Evolutionary conservation across 176 grass and related monocot genomes (phyloP).

Genomic region (Oryza nivara): DNA sequence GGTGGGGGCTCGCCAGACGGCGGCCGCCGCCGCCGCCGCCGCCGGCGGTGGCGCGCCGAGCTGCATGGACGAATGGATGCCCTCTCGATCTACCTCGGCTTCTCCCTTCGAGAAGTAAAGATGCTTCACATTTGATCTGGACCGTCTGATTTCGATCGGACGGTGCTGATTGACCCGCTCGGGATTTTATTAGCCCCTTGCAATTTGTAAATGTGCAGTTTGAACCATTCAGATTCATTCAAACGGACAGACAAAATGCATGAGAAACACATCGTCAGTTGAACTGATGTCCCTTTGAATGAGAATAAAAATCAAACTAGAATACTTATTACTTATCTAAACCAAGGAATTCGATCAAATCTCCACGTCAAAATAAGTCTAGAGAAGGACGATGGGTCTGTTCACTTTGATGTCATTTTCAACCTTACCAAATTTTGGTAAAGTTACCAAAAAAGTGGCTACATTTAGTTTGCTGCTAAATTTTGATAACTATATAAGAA

Average conservation of each 20-base stretch:
- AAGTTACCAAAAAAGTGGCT: too few species aligned
- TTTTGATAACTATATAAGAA: too few species aligned
- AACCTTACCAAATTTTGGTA: too few species aligned
- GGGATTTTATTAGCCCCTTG: background rate
- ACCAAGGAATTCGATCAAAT: too few species aligned
- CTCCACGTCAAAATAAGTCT: background rate
- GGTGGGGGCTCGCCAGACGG: conserved; percentile 39
- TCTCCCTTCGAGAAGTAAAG: background rate
- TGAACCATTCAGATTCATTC: background rate
- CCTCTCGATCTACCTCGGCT: too few species aligned
- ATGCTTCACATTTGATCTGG: background rate
- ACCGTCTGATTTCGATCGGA: background rate
- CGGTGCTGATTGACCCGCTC: background rate
- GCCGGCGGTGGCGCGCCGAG: background rate
- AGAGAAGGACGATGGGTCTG: background rate
- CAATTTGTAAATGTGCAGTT: background rate
- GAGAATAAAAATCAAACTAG: background rate
- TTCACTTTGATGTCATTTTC: too few species aligned
- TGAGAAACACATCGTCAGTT: background rate
- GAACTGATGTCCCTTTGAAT: background rate
- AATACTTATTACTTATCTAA: background rate
- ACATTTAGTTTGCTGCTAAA: too few species aligned
- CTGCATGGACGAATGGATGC: conserved; percentile 29
- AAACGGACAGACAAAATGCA: background rate
- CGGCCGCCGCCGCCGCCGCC: background rate